phyloP scores from a whole-genome alignment of 176 grass and related monocot species.

The Oryza rufipogon region DNA sequence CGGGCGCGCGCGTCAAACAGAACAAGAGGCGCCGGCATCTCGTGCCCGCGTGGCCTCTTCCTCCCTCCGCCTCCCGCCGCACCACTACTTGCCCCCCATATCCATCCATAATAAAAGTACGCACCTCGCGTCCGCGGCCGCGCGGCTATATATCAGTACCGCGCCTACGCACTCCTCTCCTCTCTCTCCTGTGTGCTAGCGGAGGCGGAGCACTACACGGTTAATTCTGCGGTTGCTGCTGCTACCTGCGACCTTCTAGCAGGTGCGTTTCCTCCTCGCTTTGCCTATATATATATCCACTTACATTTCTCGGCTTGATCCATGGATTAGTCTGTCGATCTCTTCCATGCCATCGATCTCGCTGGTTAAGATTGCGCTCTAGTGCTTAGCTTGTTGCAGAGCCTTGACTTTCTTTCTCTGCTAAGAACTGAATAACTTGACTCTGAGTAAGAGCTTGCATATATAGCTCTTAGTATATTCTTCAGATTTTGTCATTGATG shows the following conservation, averaged over 20 bases:
- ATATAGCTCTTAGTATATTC: too few relatives aligned
- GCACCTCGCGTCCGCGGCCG: not conserved
- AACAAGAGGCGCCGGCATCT: conserved; percentile 30
- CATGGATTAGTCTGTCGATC: too few relatives aligned
- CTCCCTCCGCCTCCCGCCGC: not conserved
- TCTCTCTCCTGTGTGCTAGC: not conserved
- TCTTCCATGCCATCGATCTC: not conserved
- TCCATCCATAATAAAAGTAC: not conserved
- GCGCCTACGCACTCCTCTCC: not conserved
- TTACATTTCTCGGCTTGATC: conserved; percentile 21
- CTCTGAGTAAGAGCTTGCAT: too few relatives aligned
- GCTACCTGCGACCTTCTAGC: not conserved
- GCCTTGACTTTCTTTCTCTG: not conserved
- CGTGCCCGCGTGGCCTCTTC: conserved; percentile 28
- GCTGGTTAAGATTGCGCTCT: not conserved
- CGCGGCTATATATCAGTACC: conserved; percentile 27
- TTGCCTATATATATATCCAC: too few relatives aligned
- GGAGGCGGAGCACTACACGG: not conserved
- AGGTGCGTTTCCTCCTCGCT: not conserved
- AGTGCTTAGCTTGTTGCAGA: not conserved
- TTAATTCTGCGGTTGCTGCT: not conserved
- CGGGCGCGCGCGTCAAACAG: not conserved
- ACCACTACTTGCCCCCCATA: conserved; percentile 26
- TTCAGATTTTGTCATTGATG: not conserved
- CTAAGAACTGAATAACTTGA: not conserved